Evolutionary conservation across 805 yeast species (phyloP).

Genomic region (Candida stauntonica): DNA sequence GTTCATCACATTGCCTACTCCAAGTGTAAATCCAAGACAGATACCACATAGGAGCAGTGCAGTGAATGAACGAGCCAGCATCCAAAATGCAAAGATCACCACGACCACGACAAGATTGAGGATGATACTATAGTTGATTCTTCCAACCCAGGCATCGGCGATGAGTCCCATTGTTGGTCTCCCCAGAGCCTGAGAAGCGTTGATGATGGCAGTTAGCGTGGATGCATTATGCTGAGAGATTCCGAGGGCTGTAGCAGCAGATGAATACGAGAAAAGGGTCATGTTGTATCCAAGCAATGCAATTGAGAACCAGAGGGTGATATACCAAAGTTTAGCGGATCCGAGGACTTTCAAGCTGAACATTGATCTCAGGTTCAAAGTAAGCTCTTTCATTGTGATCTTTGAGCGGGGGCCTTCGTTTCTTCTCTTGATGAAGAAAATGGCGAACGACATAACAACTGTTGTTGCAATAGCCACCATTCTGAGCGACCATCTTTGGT

Average conservation of each 20-base stretch:
- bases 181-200: constrained; percentile 44
- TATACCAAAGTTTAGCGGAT: constrained; percentile 27
- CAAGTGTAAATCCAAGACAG: constrained; percentile 40
- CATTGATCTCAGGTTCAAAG: constrained; percentile 17
- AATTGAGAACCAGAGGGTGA: constrained; percentile 34
- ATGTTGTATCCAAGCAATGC: constrained; percentile 39
- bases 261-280: constrained; percentile 41
- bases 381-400: constrained; percentile 6
- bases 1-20: constrained; percentile 41
- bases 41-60: constrained; percentile 38
- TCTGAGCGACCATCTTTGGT: constrained; percentile 45
- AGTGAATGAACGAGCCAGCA: constrained; percentile 35
- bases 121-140: constrained; percentile 40
- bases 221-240: constrained; percentile 39
- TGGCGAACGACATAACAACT: constrained; percentile 33
- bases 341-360: constrained; percentile 30
- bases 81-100: constrained; percentile 44
- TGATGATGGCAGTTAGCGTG: constrained; percentile 40
- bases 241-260: constrained; percentile 46
- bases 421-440: constrained; percentile 32
- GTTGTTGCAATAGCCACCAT: constrained; percentile 40
- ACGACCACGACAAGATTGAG: constrained; percentile 33
- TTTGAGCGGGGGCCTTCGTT: constrained; percentile 19
- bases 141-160: constrained; percentile 41
- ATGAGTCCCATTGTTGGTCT: constrained; percentile 43